Conservation (phyloP, 768 basidiomycete genomes). For the Phaeotremella fagi region DNA sequence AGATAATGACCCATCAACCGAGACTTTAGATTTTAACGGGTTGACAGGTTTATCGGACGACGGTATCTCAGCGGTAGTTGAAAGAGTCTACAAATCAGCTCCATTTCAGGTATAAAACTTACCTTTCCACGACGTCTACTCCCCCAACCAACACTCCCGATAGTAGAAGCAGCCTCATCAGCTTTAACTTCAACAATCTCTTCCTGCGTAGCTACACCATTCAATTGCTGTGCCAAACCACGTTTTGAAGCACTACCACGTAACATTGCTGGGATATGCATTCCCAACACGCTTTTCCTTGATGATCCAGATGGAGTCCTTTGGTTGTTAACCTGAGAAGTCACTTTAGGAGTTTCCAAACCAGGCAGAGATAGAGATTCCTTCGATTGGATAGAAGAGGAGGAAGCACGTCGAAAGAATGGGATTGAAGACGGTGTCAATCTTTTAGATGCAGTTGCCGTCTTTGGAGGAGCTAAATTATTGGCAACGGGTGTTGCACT, state of each 20-base stretch:
- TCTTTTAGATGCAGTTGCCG: constrained; percentile 13
- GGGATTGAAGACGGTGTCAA: constrained; percentile 42
- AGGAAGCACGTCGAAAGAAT: constrained; percentile 46
- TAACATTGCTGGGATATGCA: constrained; percentile 74
- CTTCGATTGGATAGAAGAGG: constrained; percentile 34
- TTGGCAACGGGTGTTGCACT: constrained; percentile 12
- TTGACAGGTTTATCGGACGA: constrained; percentile 1
- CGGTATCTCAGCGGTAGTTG: constrained; percentile 25
- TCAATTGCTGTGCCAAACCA: constrained; percentile 54
- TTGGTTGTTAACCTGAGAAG: constrained; percentile 4
- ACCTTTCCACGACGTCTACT: constrained; percentile 42
- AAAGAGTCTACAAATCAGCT: constrained; percentile 32
- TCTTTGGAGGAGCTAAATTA: constrained; percentile 4
- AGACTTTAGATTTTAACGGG: constrained; percentile 16
- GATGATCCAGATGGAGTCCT: constrained; percentile 15
- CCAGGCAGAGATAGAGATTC: not conserved
- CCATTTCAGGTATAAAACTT: not conserved
- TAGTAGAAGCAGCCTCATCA: constrained; percentile 21
- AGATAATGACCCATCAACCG: constrained; percentile 16
- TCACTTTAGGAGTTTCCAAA: constrained; percentile 11
- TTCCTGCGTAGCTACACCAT: constrained; percentile 5
- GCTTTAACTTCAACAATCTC: constrained; percentile 10
- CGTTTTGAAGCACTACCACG: constrained; percentile 77
- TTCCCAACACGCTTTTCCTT: constrained; percentile 64
- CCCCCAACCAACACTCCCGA: too few species aligned